Percentiles rank a stretch among this genome's conserved stretches.
Evolutionary conservation across 495 filamentous ascomycete genomes (phyloP).

Genomic region (Neurospora intermedia): DNA sequence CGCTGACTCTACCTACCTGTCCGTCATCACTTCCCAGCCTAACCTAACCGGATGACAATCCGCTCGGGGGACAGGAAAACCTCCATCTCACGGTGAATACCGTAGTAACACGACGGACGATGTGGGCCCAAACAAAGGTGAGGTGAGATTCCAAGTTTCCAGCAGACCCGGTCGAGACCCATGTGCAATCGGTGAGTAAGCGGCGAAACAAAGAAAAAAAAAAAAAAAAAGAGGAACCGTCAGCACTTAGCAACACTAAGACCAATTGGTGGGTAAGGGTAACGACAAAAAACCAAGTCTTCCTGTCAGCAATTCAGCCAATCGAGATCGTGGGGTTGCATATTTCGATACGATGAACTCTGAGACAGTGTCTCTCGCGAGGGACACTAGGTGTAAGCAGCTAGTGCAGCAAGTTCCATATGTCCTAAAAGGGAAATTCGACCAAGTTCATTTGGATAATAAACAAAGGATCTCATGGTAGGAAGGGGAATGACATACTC

Average conservation of each 20-base stretch:
- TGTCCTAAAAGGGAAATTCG: neutral
- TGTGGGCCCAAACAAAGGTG: neutral
- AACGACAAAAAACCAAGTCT: neutral
- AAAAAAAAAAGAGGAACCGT: no score
- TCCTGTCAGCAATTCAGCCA: neutral
- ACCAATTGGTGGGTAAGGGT: neutral
- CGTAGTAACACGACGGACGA: neutral
- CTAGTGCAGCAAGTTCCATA: neutral
- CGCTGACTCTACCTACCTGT: neutral
- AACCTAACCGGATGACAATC: no score
- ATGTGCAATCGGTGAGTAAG: neutral
- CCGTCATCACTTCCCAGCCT: rapidly evolving
- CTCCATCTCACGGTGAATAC: neutral
- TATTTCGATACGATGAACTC: neutral
- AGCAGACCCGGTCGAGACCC: neutral
- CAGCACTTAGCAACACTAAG: neutral
- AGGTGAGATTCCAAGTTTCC: neutral
- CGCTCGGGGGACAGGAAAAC: no score
- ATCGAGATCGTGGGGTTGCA: neutral
- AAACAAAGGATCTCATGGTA: neutral
- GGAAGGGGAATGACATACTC: neutral
- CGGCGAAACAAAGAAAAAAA: no score
- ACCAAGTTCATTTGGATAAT: neutral
- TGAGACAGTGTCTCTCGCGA: neutral
- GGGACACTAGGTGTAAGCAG: no score